Evolutionary conservation across 2,329 filamentous ascomycete species (phyloP), one percentile per base, ranked within the genome.

Genomic region (Fusarium sp.): DNA sequence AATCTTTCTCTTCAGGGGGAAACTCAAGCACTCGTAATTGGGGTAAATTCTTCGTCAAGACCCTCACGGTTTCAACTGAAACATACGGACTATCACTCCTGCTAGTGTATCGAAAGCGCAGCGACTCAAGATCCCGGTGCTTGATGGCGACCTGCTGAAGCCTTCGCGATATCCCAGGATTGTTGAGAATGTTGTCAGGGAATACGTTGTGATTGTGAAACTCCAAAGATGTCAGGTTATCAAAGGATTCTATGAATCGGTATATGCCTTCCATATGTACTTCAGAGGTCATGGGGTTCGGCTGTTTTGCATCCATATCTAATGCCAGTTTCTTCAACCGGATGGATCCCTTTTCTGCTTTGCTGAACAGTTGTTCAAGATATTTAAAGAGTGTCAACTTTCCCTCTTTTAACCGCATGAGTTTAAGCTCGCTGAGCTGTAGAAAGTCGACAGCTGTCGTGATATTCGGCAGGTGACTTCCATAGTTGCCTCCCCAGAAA

Each of bases 191-290:
- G 2, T 7, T 16, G 8, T 4, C 8, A 0, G 42, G 1, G 30
- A 26, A 57, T 7, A 8, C 4, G 16, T 63, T 63, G 5, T 67
- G 57, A 0, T 55, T 15, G 4, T 16, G 6, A 7, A 67, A 8
- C 0, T 47, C 44, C 13, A 67, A 33, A 3, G 38, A 42, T 1
- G 12, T 54, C 26, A 67, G 7, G 0, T 44, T 52, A 6, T 59
- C 49, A 9, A 67, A 67, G 0, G 65, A 52, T 1, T 8, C 36
- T 2, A 67, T 40, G 1, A 67, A 67, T 11, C 58, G 49, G 8
- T 55, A 67, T 4, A 42, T 36, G 2, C 15, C 28, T 4, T 62
- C 42, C 1, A 67, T 23, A 1, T 42, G 7, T 1, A 20, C 9
- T 23, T 67, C 65, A 1, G n/a, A 44, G 0, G 23, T 28, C 1